Evolutionary conservation across 345 rosid species (phyloP).

Genomic region (Hypericum androsaemum): DNA sequence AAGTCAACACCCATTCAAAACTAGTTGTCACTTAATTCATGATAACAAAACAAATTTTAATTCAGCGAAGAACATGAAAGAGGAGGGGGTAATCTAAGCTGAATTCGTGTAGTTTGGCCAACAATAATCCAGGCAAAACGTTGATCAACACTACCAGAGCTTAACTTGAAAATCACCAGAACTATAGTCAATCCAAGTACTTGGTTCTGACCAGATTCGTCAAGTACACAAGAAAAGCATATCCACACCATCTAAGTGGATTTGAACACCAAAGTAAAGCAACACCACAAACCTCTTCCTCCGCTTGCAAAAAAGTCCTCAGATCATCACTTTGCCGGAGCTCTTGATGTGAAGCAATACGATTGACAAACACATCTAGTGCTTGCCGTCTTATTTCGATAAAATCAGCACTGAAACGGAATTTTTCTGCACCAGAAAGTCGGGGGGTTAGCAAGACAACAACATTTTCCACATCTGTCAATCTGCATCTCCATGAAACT

Average conservation of each 20-base stretch:
- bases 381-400: constrained; percentile 96
- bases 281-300: constrained; percentile 64
- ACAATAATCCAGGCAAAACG: too few species aligned
- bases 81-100: neutral
- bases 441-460: too few species aligned
- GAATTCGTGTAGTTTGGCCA: too few species aligned
- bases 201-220: too few species aligned
- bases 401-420: constrained; percentile 94
- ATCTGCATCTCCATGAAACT: too few species aligned
- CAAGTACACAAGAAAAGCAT: neutral
- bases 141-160: too few species aligned
- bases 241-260: neutral
- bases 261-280: neutral
- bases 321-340: constrained; percentile 91
- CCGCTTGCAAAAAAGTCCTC: constrained; percentile 90
- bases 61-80: neutral
- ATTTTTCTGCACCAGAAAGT: constrained; percentile 59
- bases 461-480: too few species aligned
- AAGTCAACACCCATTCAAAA: neutral
- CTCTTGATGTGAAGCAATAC: constrained; percentile 78
- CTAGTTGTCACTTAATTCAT: neutral
- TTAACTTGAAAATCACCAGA: too few species aligned
- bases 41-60: neutral
- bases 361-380: constrained; percentile 74
- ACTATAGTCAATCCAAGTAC: too few species aligned